Conservation (phyloP, 345 rosid species). For the Melaleuca quinquenervia region DNA sequence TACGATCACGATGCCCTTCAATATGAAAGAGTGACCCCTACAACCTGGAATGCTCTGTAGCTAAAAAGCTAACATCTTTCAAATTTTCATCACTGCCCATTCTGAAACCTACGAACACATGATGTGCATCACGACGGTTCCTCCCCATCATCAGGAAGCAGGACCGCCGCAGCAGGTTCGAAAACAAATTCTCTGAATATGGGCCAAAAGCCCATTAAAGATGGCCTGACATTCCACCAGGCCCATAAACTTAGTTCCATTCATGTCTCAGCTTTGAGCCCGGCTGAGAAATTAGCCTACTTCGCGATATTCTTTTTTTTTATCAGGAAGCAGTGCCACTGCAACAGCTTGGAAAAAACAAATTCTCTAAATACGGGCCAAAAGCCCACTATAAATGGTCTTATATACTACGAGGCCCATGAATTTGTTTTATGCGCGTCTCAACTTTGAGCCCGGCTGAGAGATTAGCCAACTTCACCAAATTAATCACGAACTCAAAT, state of each 20-base stretch:
- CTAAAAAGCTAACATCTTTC: background rate
- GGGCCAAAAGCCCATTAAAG: background rate
- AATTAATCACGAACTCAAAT: background rate
- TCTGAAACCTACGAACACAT: background rate
- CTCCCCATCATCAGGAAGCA: background rate
- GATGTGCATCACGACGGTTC: background rate
- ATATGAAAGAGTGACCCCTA: background rate
- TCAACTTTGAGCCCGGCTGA: background rate
- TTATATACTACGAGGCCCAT: background rate
- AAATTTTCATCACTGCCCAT: accelerated
- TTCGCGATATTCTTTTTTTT: background rate
- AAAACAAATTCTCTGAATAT: background rate
- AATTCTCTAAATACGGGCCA: background rate
- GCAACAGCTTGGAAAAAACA: too few species aligned
- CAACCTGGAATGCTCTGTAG: background rate
- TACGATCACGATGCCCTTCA: background rate
- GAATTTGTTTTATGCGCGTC: background rate
- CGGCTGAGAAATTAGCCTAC: background rate
- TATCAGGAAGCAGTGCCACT: background rate
- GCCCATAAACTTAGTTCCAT: background rate
- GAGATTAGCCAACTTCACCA: background rate
- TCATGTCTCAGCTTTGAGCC: background rate
- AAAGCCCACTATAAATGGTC: background rate
- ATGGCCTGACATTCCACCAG: background rate
- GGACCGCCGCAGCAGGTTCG: too few species aligned